These are phyloP conservation scores for Cyclotella choctawhatcheeana DNA, from an alignment of 108 stramenopile species.

Conservation along the genomic window DNA sequence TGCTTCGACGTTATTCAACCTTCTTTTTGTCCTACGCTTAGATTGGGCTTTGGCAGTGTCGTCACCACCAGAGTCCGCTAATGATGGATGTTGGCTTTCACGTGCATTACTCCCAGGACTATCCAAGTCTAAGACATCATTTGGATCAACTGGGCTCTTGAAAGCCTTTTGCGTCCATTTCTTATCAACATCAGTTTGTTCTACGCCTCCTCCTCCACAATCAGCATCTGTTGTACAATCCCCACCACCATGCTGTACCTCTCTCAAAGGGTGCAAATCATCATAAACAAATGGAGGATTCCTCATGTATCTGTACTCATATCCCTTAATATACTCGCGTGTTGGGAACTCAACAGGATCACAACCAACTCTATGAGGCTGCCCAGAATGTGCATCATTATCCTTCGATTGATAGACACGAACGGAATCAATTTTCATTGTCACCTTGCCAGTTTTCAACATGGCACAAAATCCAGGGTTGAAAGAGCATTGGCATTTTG, in stretches of 20 bases:
- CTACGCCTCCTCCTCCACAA: conserved; percentile 67
- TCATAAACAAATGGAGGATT: conserved; percentile 75
- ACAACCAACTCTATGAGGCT: conserved; percentile 84
- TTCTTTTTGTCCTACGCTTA: conserved; percentile 11
- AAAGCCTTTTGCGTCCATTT: conserved; percentile 17
- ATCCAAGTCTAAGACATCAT: conserved; percentile 51
- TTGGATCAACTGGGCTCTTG: conserved; percentile 1
- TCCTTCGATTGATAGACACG: conserved; percentile 89
- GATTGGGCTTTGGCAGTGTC: not conserved
- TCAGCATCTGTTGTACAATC: conserved; percentile 70
- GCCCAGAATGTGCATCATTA: conserved; percentile 70
- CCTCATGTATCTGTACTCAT: conserved; percentile 82
- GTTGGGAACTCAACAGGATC: conserved; percentile 89
- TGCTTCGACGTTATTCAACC: not conserved
- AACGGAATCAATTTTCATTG: conserved; percentile 85
- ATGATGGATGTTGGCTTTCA: conserved; percentile 24
- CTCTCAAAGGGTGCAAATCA: conserved; percentile 70
- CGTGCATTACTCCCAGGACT: not conserved
- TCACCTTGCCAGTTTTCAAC: conserved; percentile 78
- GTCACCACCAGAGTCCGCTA: conserved; percentile 10
- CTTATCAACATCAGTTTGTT: conserved; percentile 38
- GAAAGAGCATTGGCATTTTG: conserved; percentile 87
- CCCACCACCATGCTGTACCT: conserved; percentile 81
- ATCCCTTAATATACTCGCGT: conserved; percentile 88
- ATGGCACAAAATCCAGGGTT: conserved; percentile 88